Evolutionary conservation across 2,329 filamentous ascomycete species (phyloP).

Genomic region (Pseudogymnoascus sp.): DNA sequence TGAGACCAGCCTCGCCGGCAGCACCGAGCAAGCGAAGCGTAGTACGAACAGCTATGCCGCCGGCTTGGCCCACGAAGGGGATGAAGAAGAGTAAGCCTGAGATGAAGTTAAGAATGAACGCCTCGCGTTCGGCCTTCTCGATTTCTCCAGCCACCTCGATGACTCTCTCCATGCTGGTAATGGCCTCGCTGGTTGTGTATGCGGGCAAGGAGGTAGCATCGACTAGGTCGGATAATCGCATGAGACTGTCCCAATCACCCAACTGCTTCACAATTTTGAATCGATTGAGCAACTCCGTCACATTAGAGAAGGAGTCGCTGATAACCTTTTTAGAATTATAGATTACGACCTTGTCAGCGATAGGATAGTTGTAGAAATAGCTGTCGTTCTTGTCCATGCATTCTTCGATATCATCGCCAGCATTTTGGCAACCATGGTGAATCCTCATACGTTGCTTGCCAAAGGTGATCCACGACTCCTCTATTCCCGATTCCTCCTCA

Average conservation of each 20-base stretch:
- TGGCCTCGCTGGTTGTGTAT: background rate
- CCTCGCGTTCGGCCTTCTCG: slow-evolving; percentile 48
- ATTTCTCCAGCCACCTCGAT: slow-evolving; percentile 37
- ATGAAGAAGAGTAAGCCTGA: slow-evolving; percentile 24
- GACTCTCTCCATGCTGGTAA: slow-evolving; percentile 15
- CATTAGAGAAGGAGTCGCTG: background rate
- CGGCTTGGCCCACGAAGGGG: background rate
- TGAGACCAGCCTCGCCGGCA: background rate
- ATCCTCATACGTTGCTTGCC: background rate
- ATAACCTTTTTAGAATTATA: background rate
- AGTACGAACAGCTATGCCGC: background rate
- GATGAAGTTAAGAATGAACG: slow-evolving; percentile 44
- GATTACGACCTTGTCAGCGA: background rate
- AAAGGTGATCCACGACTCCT: background rate
- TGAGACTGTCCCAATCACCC: background rate
- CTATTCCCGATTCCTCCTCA: background rate
- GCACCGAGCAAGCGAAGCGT: background rate
- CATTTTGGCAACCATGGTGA: background rate
- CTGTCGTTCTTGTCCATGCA: too few relatives aligned
- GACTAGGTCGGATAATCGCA: background rate
- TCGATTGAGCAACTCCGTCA: background rate
- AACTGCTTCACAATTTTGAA: background rate
- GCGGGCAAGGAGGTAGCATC: background rate
- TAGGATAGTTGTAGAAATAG: background rate
- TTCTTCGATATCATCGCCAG: too few relatives aligned